Base-by-base conservation (phyloP, 2,329 filamentous ascomycete species). In the Colletotrichum sp. region DNA sequence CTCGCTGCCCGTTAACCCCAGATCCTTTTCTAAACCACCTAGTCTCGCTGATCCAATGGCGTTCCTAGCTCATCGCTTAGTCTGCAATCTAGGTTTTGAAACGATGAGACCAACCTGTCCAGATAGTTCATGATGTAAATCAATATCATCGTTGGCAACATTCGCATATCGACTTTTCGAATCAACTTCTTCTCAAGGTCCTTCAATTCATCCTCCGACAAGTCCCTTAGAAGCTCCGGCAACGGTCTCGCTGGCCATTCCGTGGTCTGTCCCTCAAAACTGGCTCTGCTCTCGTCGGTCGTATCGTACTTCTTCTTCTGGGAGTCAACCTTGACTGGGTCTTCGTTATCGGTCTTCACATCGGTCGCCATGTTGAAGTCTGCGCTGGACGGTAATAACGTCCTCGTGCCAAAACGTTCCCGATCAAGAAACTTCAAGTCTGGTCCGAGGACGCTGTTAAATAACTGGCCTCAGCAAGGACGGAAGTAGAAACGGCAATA, bases 101-200 rank as follows among this genome's bases (percentile, higher is more conserved):
- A 6, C n/a, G 44, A 34, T 9, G 28, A 18, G 6, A 24, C 78
- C 71, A 70, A 82, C 83, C 80, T 80, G 59, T 92, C 91, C 15
- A 94, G 84, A 80, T 93, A 94, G 79, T 94, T 94, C 85, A 94
- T 86, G 78, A 94, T 92, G 79, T 94, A 95, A 88, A 95, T 94
- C 63, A 94, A 79, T 68, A 94, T 90, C 57, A 94, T 86, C 84
- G 92, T 92, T 0, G 93, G 93, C 79, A 95, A 85, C 34, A 95
- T 82, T 68, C 92, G 86, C 10, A 90, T 79, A 81, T 95, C 93
- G 70, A 95, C 91, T 82, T 94, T 95, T 76, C 89, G 88, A 74
- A 89, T 86, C 68, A 95, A 83, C 67, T 86, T 88, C 74, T 84
- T 87, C 81, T 95, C 93, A 2, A 91, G 85, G 12, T 10, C 64